Conservation (phyloP, 2,329 filamentous ascomycete species). For the Penicillium sp. region DNA sequence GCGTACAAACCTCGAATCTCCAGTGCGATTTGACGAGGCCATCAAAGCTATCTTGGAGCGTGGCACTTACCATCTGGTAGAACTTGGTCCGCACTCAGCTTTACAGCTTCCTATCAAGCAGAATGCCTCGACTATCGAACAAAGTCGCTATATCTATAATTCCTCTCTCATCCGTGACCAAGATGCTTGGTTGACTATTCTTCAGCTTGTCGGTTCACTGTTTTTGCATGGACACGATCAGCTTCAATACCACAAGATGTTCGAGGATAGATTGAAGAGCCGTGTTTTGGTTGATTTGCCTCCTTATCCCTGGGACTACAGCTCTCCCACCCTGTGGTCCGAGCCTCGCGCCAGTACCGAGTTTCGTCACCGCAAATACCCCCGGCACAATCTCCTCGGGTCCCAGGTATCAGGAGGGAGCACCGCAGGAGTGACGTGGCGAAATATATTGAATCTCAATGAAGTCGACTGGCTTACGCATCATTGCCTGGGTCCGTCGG, state of each 20-base stretch:
- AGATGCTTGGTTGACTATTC: background rate
- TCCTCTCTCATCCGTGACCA: slow-evolving; percentile 36
- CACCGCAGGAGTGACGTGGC: slow-evolving; percentile 32
- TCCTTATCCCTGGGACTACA: slow-evolving; percentile 18
- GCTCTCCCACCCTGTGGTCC: background rate
- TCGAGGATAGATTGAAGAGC: background rate
- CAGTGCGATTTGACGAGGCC: background rate
- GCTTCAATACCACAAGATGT: background rate
- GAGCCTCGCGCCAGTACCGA: slow-evolving; percentile 13
- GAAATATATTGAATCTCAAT: slow-evolving; percentile 31
- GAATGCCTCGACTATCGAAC: background rate
- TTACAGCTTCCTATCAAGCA: background rate
- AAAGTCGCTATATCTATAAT: slow-evolving; percentile 39
- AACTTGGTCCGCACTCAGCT: background rate
- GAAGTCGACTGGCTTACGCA: slow-evolving; percentile 38
- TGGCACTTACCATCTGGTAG: background rate
- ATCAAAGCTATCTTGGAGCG: background rate
- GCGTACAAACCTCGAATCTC: background rate
- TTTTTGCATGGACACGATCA: slow-evolving; percentile 5
- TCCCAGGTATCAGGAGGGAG: slow-evolving; percentile 25
- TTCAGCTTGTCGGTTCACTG: slow-evolving; percentile 25
- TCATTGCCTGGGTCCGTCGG: slow-evolving; percentile 29
- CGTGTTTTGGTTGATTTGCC: slow-evolving; percentile 8
- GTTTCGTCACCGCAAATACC: slow-evolving; percentile 3
- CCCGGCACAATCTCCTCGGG: slow-evolving; percentile 27